Evolutionary conservation across 225 moss, liverwort and hornwort species (phyloP).

Genomic region (Rhytidiadelphus loreus): DNA sequence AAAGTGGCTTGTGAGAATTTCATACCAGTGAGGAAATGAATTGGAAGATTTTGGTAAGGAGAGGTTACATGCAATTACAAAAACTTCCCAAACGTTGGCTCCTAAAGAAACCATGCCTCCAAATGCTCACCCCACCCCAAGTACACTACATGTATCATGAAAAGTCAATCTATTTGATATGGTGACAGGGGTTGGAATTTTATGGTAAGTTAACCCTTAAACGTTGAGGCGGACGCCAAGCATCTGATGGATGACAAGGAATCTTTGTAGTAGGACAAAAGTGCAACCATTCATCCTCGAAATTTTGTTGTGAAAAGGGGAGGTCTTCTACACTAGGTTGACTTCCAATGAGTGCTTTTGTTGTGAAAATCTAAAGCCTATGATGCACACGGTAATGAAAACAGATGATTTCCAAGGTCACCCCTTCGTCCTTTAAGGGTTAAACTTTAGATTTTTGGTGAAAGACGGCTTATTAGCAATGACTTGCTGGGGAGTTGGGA

Average conservation of each 20-base stretch:
- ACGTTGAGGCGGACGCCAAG: no score
- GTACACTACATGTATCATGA: not conserved
- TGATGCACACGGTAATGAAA: no score
- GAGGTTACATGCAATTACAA: fast-evolving
- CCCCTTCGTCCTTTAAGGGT: no score
- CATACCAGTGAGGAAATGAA: not conserved
- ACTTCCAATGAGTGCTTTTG: no score
- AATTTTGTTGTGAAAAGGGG: no score
- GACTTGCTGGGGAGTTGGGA: not conserved
- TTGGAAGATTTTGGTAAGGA: fast-evolving
- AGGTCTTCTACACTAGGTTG: no score
- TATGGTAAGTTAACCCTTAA: no score
- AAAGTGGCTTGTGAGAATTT: fast-evolving
- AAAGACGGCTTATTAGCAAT: not conserved
- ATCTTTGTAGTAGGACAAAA: no score
- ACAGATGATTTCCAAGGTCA: no score
- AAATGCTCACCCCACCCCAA: not conserved
- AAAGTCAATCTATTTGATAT: not conserved
- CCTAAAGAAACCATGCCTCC: not conserved
- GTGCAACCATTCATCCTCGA: no score
- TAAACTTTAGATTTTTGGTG: not conserved
- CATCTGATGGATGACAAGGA: no score
- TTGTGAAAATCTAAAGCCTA: no score
- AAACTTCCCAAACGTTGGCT: not conserved
- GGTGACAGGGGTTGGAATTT: not conserved